Conservation (phyloP, 768 basidiomycete species). For the Udeniomyces megalosporus region DNA sequence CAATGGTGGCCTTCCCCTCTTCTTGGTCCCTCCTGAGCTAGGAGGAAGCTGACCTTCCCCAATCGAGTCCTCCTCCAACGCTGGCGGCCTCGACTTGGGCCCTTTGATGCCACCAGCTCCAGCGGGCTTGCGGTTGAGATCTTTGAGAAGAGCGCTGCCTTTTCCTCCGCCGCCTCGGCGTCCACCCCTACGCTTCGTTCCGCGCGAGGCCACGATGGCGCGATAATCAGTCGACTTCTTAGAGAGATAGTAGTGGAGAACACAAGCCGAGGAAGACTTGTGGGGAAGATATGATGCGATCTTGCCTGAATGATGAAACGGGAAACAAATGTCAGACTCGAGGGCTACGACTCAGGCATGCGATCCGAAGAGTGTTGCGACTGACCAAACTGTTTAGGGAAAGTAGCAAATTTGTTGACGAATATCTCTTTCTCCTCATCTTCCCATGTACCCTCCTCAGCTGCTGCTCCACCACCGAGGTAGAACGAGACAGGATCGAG, state of each 20-base stretch:
- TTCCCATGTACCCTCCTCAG: conserved; percentile 62
- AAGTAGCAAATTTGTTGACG: conserved; percentile 59
- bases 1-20: no score
- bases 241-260: conserved; percentile 84
- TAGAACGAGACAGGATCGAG: conserved; percentile 64
- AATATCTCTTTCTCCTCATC: conserved; percentile 64
- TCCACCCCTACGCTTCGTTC: conserved; percentile 6
- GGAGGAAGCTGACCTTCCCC: no score
- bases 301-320: conserved; percentile 32
- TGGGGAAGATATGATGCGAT: conserved; percentile 63
- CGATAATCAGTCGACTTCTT: conserved; percentile 45
- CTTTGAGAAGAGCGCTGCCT: not conserved
- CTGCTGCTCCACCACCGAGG: conserved; percentile 36
- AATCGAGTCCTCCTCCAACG: no score
- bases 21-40: no score
- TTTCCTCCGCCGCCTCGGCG: conserved; percentile 5
- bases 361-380: not conserved
- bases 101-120: no score
- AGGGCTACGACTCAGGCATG: not conserved
- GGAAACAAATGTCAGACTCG: not conserved
- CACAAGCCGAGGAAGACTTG: conserved; percentile 78
- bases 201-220: conserved; percentile 3
- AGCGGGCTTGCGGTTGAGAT: conserved; percentile 8
- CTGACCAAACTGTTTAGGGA: conserved; percentile 75
- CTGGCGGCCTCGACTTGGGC: no score